Evolutionary conservation across 176 grass and related monocot species (phyloP).

Genomic region (Echinochloa phyllopogon): DNA sequence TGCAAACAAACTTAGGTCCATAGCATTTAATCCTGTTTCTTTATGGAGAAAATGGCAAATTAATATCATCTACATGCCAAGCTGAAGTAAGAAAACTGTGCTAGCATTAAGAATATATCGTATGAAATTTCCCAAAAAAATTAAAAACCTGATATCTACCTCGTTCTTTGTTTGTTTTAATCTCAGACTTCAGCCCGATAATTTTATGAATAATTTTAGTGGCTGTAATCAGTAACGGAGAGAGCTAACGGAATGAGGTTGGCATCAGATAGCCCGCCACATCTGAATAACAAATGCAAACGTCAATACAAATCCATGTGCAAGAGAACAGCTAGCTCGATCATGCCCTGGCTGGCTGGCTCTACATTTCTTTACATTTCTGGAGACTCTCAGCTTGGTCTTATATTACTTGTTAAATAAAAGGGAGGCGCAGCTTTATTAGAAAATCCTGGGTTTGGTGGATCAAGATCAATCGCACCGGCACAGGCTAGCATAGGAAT

Average conservation of each 20-base stretch:
- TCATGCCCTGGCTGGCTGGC: slow-evolving; percentile 27
- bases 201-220: neutral
- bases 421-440: slow-evolving; percentile 11
- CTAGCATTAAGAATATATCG: neutral
- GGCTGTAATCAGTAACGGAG: neutral
- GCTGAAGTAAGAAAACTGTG: neutral
- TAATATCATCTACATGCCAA: neutral
- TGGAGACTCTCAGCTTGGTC: slow-evolving; percentile 36
- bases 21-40: too few species aligned
- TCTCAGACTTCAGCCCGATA: neutral
- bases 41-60: too few species aligned
- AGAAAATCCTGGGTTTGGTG: slow-evolving; percentile 54
- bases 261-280: slow-evolving; percentile 7
- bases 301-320: slow-evolving; percentile 44
- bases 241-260: neutral
- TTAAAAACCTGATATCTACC: neutral
- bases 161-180: neutral
- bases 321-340: slow-evolving; percentile 41
- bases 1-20: too few species aligned
- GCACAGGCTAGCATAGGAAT: slow-evolving; percentile 44
- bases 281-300: slow-evolving; percentile 28
- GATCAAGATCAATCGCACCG: slow-evolving; percentile 40
- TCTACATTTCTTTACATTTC: slow-evolving; percentile 32
- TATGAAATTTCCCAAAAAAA: too few species aligned
- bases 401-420: slow-evolving; percentile 51